Percentiles rank a stretch among this genome's conserved stretches.
Conservation (phyloP, 1,139 yeast species). For the Geotrichum restrictum region DNA sequence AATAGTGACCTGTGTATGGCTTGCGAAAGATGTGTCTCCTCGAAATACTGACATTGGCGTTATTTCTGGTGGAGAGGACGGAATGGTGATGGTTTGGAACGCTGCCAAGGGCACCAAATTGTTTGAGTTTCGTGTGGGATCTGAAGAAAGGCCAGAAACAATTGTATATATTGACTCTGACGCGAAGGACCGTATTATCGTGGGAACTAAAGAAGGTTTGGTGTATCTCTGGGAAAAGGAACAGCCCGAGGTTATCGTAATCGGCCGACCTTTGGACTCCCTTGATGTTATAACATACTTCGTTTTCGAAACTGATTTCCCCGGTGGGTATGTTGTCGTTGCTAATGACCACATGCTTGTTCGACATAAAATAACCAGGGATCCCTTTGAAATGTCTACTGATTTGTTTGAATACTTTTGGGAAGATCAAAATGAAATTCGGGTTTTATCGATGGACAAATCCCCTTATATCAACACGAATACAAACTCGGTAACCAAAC, state of each 20-base stretch:
- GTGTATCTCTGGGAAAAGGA: conserved; percentile 16
- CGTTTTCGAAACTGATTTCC: conserved; percentile 28
- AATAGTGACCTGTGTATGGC: conserved; percentile 34
- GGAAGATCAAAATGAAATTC: conserved; percentile 14
- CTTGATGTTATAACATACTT: not conserved
- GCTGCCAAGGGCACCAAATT: conserved; percentile 22
- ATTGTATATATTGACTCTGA: conserved; percentile 31
- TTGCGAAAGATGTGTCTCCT: conserved; percentile 32
- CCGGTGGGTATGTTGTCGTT: conserved; percentile 25
- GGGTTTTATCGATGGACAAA: conserved; percentile 24
- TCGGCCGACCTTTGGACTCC: conserved; percentile 5
- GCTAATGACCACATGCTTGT: conserved; percentile 14
- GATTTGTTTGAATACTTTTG: not conserved
- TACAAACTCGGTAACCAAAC: conserved; percentile 12
- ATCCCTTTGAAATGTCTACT: not conserved
- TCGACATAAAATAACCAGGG: conserved; percentile 10
- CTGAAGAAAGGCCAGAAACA: conserved; percentile 9
- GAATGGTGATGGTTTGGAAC: conserved; percentile 31
- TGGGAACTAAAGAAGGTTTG: conserved; percentile 19
- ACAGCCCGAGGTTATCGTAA: not conserved
- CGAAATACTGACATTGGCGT: conserved; percentile 26
- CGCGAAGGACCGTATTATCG: conserved; percentile 24
- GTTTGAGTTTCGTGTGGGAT: conserved; percentile 21
- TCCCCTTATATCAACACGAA: conserved; percentile 15
- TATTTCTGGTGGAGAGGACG: conserved; percentile 32